A percentile compares a stretch with the other conserved stretches of the same genome.
phyloP scores from a whole-genome alignment of 2,329 filamentous ascomycete species.

The Claviceps paspali region DNA sequence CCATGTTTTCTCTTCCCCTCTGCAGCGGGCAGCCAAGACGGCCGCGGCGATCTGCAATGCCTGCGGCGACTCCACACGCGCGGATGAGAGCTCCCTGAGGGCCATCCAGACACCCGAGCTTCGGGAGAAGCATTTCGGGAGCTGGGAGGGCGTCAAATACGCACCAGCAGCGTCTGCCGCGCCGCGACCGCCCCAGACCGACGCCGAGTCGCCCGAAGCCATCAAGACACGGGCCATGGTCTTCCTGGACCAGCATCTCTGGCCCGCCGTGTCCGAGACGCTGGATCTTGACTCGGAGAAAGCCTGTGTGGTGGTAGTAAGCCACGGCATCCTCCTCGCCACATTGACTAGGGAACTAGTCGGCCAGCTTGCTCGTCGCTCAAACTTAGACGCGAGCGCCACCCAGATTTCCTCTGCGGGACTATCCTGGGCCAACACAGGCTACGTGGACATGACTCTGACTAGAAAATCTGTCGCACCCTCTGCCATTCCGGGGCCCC shows the following conservation, averaged over 20 bases:
- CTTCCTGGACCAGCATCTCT: slow-evolving; percentile 52
- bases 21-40: slow-evolving; percentile 59
- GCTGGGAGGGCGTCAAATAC: slow-evolving; percentile 50
- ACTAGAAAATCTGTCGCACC: no score
- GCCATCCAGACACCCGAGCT: slow-evolving; percentile 27
- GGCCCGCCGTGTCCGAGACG: slow-evolving; percentile 27
- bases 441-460: slow-evolving; percentile 27
- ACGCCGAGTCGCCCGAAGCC: slow-evolving; percentile 49
- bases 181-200: slow-evolving; percentile 23
- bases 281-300: slow-evolving; percentile 3
- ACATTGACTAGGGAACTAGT: slow-evolving; percentile 51
- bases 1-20: slow-evolving; percentile 64
- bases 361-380: slow-evolving; percentile 26
- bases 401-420: background rate
- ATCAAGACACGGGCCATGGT: slow-evolving; percentile 48
- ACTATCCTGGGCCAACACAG: slow-evolving; percentile 38
- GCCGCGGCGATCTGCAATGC: slow-evolving; percentile 49
- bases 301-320: slow-evolving; percentile 51
- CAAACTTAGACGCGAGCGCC: background rate
- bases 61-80: slow-evolving; percentile 22
- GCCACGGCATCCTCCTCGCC: slow-evolving; percentile 65
- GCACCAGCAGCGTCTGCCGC: slow-evolving; percentile 14
- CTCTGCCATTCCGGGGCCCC: no score
- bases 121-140: slow-evolving; percentile 62
- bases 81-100: slow-evolving; percentile 2